A percentile compares a stretch with the other conserved stretches of the same genome.
These are phyloP conservation scores for Ganoderma meredithae DNA, from an alignment of 1,284 basidiomycete species.

Conservation along the genomic window DNA sequence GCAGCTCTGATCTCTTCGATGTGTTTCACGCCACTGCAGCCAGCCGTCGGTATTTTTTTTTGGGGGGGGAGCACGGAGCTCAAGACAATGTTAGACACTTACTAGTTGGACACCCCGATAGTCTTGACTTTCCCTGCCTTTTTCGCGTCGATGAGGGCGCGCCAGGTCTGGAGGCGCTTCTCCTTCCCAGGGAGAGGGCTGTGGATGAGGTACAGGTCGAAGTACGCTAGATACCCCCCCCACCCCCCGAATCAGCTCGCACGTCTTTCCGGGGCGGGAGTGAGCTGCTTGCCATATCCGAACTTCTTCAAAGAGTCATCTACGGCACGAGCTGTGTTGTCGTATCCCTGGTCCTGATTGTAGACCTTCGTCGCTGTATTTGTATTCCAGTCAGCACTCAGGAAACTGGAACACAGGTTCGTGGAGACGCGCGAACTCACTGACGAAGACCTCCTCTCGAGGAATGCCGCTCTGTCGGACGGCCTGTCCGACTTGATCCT, in stretches of 20 bases:
- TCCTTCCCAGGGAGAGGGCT: constrained; percentile 53
- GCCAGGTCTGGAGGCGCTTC: constrained; percentile 54
- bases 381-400: background rate
- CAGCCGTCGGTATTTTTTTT: background rate
- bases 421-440: constrained; percentile 46
- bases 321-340: constrained; percentile 29
- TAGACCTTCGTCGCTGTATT: constrained; percentile 33
- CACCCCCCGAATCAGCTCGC: background rate
- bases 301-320: constrained; percentile 33
- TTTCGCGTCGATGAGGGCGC: constrained; percentile 51
- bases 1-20: constrained; percentile 75
- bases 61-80: background rate
- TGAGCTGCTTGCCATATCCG: constrained; percentile 28
- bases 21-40: constrained; percentile 70
- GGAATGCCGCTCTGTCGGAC: constrained; percentile 58
- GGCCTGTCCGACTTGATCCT: constrained; percentile 66
- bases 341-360: constrained; percentile 32
- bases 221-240: constrained; percentile 46
- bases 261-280: background rate
- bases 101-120: constrained; percentile 75
- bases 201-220: constrained; percentile 71
- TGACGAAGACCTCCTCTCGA: constrained; percentile 71
- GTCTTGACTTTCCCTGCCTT: constrained; percentile 58
- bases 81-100: background rate
- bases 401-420: too few species aligned